phyloP scores from a whole-genome alignment of 805 yeast genomes.

The Cyberlindnera lachancei region DNA sequence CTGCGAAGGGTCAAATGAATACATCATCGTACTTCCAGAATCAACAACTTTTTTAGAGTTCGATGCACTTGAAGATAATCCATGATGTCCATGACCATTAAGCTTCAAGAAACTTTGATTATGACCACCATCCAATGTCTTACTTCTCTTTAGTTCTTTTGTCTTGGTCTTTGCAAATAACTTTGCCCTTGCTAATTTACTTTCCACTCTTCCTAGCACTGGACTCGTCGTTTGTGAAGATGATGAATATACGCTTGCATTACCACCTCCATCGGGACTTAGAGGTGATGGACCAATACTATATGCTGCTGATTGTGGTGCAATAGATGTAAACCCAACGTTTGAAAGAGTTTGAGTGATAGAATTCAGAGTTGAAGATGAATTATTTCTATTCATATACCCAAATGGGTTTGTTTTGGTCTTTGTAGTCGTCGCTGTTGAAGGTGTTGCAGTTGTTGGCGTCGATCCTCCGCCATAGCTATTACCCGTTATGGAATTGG shows the following conservation, averaged over 20 bases:
- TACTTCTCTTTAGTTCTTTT: constrained; percentile 14
- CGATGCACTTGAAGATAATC: constrained; percentile 30
- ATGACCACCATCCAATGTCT: constrained; percentile 9
- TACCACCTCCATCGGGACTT: constrained; percentile 1
- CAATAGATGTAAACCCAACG: constrained; percentile 21
- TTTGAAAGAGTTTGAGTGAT: constrained; percentile 19
- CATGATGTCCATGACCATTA: constrained; percentile 14
- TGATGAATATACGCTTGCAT: no score
- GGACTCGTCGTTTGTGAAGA: constrained; percentile 14
- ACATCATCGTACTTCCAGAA: constrained; percentile 28
- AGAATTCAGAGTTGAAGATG: constrained; percentile 20
- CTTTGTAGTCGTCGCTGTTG: constrained; percentile 1
- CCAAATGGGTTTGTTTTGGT: constrained; percentile 4
- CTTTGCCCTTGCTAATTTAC: constrained; percentile 19
- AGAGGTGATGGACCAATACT: constrained; percentile 7
- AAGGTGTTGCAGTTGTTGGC: constrained; percentile 1
- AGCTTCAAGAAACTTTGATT: constrained; percentile 17
- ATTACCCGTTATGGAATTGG: no score
- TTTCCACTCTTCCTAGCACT: constrained; percentile 14
- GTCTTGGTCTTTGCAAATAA: constrained; percentile 22
- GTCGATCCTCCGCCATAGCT: no score
- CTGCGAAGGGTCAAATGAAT: constrained; percentile 28
- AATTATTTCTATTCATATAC: constrained; percentile 13
- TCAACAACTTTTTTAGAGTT: constrained; percentile 27
- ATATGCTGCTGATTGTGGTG: no score